Evolutionary conservation across 164 flowering plant genomes (phyloP), one percentile per base, ranked within the genome.

Genomic region (Aristolochia contorta): DNA sequence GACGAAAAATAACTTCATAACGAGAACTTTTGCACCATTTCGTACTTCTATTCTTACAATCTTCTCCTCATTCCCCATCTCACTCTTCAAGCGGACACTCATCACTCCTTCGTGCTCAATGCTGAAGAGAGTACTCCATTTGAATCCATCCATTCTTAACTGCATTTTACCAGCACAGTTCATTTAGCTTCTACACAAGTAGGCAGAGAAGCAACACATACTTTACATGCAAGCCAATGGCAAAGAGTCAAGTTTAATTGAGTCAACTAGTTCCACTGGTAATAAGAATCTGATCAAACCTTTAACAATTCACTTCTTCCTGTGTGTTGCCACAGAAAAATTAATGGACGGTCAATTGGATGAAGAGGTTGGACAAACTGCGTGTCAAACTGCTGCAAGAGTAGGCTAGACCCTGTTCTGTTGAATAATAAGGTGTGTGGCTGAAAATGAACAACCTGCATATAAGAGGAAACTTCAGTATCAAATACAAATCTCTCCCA

Each of bases 371-470:
- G 84, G 47, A 77, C 71, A 45, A 60, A 59, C 57, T 80, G 77
- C 52, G 90, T 72, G 60, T 77, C 89, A 69, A 84, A 87, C 74
- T 94, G 99, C 74, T 77, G 91, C 63, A 94, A 56, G 71, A 81
- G 82, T 56, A 94, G 52, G 65, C 84, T 80, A 60, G 62, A 32
- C 8, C 99, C 99, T 57, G 74, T 64, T 66, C 97, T 75, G 69
- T 91, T 94, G 41, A 85, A 72, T 62, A 81, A 85, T 69, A 87
- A 67, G 46, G 83, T 78, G 45, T 84, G 96, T 51, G 97, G 97
- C 76, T 84, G 96, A 68, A 91, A 84, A 74, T 81, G 95, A 72
- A 94, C 76, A 61, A 87, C 99, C 99, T 94, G 91, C 59, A 81
- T 9, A 57, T 25, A 66, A 56, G 16, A 47, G 59, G 18, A 24